Conservation (phyloP, 2,329 filamentous ascomycete genomes). For the Alternaria sp. region DNA sequence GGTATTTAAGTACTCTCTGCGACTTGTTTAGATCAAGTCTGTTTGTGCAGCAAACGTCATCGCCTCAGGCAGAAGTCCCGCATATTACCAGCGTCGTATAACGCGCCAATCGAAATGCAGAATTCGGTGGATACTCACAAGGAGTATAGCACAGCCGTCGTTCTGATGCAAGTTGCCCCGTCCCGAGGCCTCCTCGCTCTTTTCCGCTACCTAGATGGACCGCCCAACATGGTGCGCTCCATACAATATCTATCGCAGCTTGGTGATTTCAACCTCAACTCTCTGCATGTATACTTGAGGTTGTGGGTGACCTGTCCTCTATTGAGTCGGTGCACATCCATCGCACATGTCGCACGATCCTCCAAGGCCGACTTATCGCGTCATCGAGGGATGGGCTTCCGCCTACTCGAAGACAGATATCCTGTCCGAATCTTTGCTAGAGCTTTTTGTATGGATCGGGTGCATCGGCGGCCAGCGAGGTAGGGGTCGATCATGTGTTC, state of each 20-base stretch:
- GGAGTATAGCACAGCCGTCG: not conserved
- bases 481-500: not conserved
- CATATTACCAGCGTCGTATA: not conserved
- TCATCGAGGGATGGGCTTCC: not conserved
- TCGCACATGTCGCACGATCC: not conserved
- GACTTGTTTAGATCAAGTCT: not conserved
- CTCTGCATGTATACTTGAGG: not conserved
- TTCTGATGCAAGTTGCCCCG: not conserved
- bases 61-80: not conserved
- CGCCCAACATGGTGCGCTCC: conserved; percentile 7
- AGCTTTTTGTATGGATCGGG: not conserved
- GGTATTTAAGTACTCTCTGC: not conserved
- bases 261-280: not conserved
- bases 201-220: not conserved
- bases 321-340: not conserved
- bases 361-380: not conserved
- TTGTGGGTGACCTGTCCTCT: not conserved
- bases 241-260: not conserved
- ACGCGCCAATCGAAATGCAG: not conserved
- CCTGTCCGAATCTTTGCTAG: not conserved
- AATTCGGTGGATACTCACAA: not conserved
- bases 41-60: not conserved
- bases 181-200: conserved; percentile 1
- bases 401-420: not conserved
- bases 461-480: not conserved